Evolutionary conservation across 108 stramenopile species (phyloP).

Genomic region (Pseudonitzschia multiseries): DNA sequence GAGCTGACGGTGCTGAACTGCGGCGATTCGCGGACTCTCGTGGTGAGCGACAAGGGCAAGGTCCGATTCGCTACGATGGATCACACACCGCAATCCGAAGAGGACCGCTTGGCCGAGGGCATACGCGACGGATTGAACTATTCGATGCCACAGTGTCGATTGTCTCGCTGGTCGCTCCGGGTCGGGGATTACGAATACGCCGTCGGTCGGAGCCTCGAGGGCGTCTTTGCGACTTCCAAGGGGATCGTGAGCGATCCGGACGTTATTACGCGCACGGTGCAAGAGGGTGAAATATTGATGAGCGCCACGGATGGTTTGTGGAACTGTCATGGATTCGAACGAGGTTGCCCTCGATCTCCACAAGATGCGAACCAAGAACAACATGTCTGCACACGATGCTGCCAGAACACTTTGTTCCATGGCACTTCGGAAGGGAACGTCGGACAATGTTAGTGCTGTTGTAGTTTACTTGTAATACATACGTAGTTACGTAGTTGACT

Average conservation of each 20-base stretch:
- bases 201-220: conserved; percentile 68
- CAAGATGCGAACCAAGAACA: conserved; percentile 44
- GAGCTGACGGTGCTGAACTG: conserved; percentile 70
- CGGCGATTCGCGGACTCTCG: conserved; percentile 72
- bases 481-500: no score
- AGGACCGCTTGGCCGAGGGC: conserved; percentile 48
- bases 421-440: conserved; percentile 72
- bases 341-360: conserved; percentile 64
- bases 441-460: conserved; percentile 76
- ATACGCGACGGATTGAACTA: conserved; percentile 54
- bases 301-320: conserved; percentile 81
- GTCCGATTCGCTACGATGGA: conserved; percentile 65
- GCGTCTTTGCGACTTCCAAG: conserved; percentile 71
- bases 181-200: conserved; percentile 79
- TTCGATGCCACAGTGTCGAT: conserved; percentile 57
- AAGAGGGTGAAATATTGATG: conserved; percentile 48
- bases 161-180: conserved; percentile 48
- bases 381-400: conserved; percentile 46
- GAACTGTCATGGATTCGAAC: conserved; percentile 78
- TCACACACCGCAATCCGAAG: conserved; percentile 71
- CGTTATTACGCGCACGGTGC: conserved; percentile 38
- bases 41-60: conserved; percentile 40
- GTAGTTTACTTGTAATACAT: conserved; percentile 58
- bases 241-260: conserved; percentile 76
- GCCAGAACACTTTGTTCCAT: conserved; percentile 67